Base-by-base conservation (phyloP, 441 rosid species). In the Gossypium schwendimanii region DNA sequence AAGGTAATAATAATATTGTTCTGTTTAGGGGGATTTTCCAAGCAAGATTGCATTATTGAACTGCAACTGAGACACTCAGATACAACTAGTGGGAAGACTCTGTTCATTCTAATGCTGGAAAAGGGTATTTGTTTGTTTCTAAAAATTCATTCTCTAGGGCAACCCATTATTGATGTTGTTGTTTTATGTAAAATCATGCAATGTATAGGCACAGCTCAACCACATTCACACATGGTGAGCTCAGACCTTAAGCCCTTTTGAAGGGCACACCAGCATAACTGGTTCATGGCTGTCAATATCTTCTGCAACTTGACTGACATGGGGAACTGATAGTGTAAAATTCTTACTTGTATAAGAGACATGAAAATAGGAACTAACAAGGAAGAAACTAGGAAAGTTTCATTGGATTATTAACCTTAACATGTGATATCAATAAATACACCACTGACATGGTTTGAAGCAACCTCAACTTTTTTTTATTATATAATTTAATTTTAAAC, bases 371-470 rank as follows among this genome's bases (percentile, higher is more conserved):
- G 67, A 76, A 60, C 47, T 18, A 5, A 20, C 70, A 28, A 58
- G 59, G 68, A 73, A 81, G 74, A 77, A 60, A 76, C 62, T 59
- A 75, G 59, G 74, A 72, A 72, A 70, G 57, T 57, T 73, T 62
- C 73, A 61, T 76, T 36, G 41, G 41, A 36, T 36, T 7, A 59
- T 66, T 26, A 73, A 75, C 67, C 63, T 66, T 54, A 18, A 57
- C 86, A 82, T 76, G 80, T 81, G 84, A 79, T 54, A 44, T n/a
- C 69, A 36, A 39, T 59, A 55, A 26, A 72, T 78, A 80, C 83
- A 83, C 41, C 41, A 36, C 41, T 36, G 10, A 36, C 2, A 6
- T 7, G 10, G 41, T 36, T 36, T 1, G 41, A 7, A 36, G 41
- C 7, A 36, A 36, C 10, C 41, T 36, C 41, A 36, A 7, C 4